Conservation (phyloP, 2,329 filamentous ascomycete species). For the Rosellinia necatrix region DNA sequence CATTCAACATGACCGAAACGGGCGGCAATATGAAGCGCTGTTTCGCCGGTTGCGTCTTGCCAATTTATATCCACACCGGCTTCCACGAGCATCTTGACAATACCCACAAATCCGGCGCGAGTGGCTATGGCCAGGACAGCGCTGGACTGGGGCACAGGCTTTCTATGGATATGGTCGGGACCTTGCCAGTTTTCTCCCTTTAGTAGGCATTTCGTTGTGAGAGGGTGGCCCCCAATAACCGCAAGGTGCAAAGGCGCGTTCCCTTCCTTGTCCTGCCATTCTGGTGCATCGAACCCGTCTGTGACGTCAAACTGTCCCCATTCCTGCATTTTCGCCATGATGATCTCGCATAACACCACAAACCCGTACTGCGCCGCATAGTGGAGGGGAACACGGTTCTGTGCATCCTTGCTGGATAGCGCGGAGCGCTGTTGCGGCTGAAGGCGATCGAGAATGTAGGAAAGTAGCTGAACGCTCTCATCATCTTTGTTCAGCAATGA, state of each 20-base stretch:
- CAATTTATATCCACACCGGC: constrained; percentile 93
- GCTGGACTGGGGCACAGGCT: constrained; percentile 78
- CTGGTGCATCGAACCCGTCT: constrained; percentile 81
- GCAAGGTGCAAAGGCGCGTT: constrained; percentile 89
- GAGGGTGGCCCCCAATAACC: constrained; percentile 86
- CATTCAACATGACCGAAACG: constrained; percentile 85
- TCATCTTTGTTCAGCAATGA: constrained; percentile 71
- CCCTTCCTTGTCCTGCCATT: constrained; percentile 93
- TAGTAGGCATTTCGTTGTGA: constrained; percentile 82
- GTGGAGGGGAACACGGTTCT: constrained; percentile 84
- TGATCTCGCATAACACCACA: constrained; percentile 82
- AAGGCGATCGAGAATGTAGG: constrained; percentile 69
- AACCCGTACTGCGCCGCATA: constrained; percentile 96
- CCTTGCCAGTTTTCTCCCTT: constrained; percentile 80
- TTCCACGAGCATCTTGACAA: constrained; percentile 85
- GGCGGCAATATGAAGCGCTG: constrained; percentile 88
- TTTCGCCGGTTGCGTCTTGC: constrained; percentile 87
- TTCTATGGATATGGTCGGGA: constrained; percentile 65
- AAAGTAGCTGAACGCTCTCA: constrained; percentile 71
- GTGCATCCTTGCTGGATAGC: constrained; percentile 72
- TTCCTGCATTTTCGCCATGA: constrained; percentile 85
- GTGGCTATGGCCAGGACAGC: constrained; percentile 87
- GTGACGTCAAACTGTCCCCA: constrained; percentile 87
- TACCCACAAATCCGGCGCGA: constrained; percentile 82
- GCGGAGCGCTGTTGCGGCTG: constrained; percentile 68